Evolutionary conservation across 139 green algal genomes (phyloP).

Genomic region (Dunaliella primolecta): DNA sequence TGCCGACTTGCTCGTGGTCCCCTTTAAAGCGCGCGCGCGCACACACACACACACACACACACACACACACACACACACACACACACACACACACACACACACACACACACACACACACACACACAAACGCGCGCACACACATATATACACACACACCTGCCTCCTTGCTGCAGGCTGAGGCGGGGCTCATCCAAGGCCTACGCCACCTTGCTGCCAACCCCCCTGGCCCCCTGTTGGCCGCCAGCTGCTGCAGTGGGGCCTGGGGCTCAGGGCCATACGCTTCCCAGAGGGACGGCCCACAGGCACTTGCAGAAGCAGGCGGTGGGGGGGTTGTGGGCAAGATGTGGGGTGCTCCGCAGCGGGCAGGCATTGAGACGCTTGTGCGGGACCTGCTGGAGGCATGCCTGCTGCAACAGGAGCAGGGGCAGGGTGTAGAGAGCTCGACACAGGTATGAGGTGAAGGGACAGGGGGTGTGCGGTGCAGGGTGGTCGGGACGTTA

Average conservation of each 20-base stretch:
- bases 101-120: neutral
- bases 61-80: neutral
- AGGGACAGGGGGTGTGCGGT: too few relatives aligned
- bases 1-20: too few relatives aligned
- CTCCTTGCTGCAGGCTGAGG: neutral
- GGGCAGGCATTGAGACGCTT: neutral
- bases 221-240: neutral
- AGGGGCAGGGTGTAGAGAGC: too few relatives aligned
- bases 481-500: too few relatives aligned
- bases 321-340: too few relatives aligned
- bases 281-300: too few relatives aligned
- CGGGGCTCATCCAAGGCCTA: neutral
- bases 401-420: neutral
- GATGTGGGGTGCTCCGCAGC: neutral
- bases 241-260: slow-evolving; percentile 8
- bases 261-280: too few relatives aligned
- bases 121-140: neutral
- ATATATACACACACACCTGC: too few relatives aligned
- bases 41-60: neutral
- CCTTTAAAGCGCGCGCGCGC: neutral
- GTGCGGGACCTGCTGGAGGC: neutral
- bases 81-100: neutral
- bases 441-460: too few relatives aligned
- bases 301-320: too few relatives aligned
- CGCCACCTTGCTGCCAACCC: neutral